A percentile compares a stretch with the other conserved stretches of the same genome.
These are phyloP conservation scores for Larix kaempferi DNA, from an alignment of 75 land plant species.

Conservation along the genomic window DNA sequence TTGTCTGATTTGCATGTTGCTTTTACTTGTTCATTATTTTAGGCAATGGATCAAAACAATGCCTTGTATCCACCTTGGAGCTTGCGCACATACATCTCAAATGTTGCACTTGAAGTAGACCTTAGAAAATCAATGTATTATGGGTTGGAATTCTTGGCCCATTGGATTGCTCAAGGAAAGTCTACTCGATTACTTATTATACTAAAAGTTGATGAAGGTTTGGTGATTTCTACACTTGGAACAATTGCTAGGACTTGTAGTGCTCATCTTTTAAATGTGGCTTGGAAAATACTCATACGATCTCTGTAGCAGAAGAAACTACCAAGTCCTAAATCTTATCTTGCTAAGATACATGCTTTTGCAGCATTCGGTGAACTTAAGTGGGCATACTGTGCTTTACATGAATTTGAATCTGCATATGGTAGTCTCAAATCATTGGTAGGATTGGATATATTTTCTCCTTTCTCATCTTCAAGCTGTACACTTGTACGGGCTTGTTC, in stretches of 20 bases:
- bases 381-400: conserved; percentile 58
- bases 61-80: conserved; percentile 50
- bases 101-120: conserved; percentile 47
- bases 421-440: conserved; percentile 25
- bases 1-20: neutral
- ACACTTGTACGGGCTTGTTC: conserved; percentile 81
- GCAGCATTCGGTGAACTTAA: conserved; percentile 65
- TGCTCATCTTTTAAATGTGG: conserved; percentile 41
- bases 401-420: conserved; percentile 70
- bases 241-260: conserved; percentile 52
- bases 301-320: conserved; percentile 52
- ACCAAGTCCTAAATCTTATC: conserved; percentile 65
- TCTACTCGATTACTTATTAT: conserved; percentile 30
- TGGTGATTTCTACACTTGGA: conserved; percentile 43
- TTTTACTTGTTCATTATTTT: neutral
- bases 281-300: conserved; percentile 57
- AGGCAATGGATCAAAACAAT: conserved; percentile 60
- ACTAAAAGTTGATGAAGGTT: conserved; percentile 60
- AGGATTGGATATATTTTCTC: conserved; percentile 68
- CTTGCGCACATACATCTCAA: conserved; percentile 36
- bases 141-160: conserved; percentile 57
- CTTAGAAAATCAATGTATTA: conserved; percentile 43
- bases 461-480: conserved; percentile 73
- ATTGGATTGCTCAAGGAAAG: conserved; percentile 54
- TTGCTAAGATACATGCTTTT: conserved; percentile 68